These are phyloP conservation scores for Circinella minor DNA, from an alignment of 371 early-diverging fungal species.

Conservation along the genomic window DNA sequence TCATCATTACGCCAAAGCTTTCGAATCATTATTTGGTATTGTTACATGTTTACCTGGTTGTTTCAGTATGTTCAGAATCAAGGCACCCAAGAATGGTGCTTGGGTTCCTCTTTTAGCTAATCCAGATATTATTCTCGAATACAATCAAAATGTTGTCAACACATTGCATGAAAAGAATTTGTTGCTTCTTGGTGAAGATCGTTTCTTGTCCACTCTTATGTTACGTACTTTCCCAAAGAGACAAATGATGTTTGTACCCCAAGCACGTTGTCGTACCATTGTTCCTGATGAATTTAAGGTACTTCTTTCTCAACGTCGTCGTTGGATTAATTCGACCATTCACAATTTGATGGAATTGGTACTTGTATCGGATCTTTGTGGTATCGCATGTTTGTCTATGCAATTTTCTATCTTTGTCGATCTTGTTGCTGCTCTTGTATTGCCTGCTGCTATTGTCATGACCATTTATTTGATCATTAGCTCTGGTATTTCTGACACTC, in stretches of 20 bases:
- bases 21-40: constrained; percentile 96
- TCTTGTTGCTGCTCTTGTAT: constrained; percentile 80
- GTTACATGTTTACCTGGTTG: constrained; percentile 99
- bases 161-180: constrained; percentile 97
- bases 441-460: constrained; percentile 83
- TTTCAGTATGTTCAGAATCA: constrained; percentile 90
- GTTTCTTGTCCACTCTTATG: constrained; percentile 95
- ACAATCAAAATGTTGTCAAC: constrained; percentile 89
- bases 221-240: constrained; percentile 91
- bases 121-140: constrained; percentile 87
- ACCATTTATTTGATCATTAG: constrained; percentile 57
- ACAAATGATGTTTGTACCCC: constrained; percentile 93
- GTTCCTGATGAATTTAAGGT: constrained; percentile 85
- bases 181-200: constrained; percentile 94
- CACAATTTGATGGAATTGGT: constrained; percentile 92
- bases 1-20: constrained; percentile 94
- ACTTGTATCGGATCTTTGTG: constrained; percentile 84
- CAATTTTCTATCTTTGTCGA: constrained; percentile 87
- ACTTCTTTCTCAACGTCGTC: constrained; percentile 83
- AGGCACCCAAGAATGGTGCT: constrained; percentile 77
- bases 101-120: constrained; percentile 89
- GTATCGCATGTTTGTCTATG: constrained; percentile 90
- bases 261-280: constrained; percentile 83
- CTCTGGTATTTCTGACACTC: constrained; percentile 51
- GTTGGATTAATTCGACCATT: constrained; percentile 95